Evolutionary conservation across 2,329 filamentous ascomycete genomes (phyloP).

Genomic region (Arthrinium puccinioides): DNA sequence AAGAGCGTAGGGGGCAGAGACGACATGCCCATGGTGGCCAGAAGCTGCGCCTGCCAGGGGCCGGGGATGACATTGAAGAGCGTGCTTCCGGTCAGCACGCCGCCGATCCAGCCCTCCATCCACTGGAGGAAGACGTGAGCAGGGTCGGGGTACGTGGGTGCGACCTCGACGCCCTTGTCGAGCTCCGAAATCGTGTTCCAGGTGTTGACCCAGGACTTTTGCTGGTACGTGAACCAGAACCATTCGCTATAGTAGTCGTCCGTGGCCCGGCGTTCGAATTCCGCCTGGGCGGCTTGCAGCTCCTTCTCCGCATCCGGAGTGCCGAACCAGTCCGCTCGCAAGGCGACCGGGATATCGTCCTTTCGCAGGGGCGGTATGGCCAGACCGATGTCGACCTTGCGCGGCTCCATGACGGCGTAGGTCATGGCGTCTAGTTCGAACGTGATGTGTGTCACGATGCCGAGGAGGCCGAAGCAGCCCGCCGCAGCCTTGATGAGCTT

Average conservation of each 20-base stretch:
- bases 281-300: conserved; percentile 57
- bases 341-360: conserved; percentile 28
- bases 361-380: conserved; percentile 33
- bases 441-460: conserved; percentile 40
- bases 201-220: conserved; percentile 37
- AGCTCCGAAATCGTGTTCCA: conserved; percentile 31
- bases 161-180: conserved; percentile 15
- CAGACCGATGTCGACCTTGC: conserved; percentile 32
- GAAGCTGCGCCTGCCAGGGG: conserved; percentile 15
- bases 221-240: conserved; percentile 43
- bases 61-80: conserved; percentile 16
- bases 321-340: conserved; percentile 16
- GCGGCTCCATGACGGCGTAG: conserved; percentile 36
- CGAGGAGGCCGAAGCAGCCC: conserved; percentile 37
- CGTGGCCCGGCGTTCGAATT: conserved; percentile 29
- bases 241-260: conserved; percentile 39
- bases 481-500: conserved; percentile 32
- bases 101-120: conserved; percentile 6
- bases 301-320: conserved; percentile 58
- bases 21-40: conserved; percentile 26
- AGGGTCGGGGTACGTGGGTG: conserved; percentile 26
- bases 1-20: conserved; percentile 12
- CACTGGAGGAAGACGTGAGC: conserved; percentile 25
- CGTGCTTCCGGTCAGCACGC: neutral
- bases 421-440: conserved; percentile 38